These are phyloP conservation scores for Leishmania tarentolae DNA, from an alignment of 208 protist genomes.

Conservation along the genomic window DNA sequence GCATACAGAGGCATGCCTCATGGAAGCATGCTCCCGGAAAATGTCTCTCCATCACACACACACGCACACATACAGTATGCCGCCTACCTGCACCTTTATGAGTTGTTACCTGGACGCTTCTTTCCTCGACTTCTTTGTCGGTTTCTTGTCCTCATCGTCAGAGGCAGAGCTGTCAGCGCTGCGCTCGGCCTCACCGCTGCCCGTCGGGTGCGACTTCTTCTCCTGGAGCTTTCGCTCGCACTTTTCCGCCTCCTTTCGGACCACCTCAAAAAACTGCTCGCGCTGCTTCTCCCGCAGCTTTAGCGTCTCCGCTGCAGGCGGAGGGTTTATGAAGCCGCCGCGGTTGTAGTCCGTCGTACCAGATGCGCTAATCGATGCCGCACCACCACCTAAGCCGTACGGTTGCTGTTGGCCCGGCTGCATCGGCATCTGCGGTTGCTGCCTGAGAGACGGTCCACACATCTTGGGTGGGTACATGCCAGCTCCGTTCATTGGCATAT, in stretches of 20 bases:
- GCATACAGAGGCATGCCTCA: neutral
- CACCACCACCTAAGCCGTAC: neutral
- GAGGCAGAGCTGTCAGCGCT: conserved; percentile 27
- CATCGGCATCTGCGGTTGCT: neutral
- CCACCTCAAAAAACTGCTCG: conserved; percentile 83
- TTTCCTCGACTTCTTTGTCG: conserved; percentile 22
- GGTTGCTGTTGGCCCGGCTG: neutral
- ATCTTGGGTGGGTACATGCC: conserved; percentile 15
- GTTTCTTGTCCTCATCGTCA: conserved; percentile 23
- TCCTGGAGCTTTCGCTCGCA: conserved; percentile 74
- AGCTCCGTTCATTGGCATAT: conserved; percentile 8
- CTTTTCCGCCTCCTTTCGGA: conserved; percentile 68
- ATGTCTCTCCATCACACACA: neutral
- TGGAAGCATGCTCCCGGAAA: too few relatives aligned
- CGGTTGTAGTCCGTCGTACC: neutral
- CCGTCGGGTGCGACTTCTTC: conserved; percentile 34
- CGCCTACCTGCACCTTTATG: neutral
- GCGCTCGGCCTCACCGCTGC: conserved; percentile 23
- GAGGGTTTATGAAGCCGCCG: conserved; percentile 39
- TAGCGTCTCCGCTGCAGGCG: conserved; percentile 58
- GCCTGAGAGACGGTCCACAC: neutral
- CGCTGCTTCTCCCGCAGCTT: conserved; percentile 83
- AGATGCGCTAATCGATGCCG: neutral
- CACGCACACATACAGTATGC: neutral
- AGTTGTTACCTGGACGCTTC: conserved; percentile 3